Evolutionary conservation across 2,329 filamentous ascomycete species (phyloP).

Genomic region (Drechmeria coniospora): DNA sequence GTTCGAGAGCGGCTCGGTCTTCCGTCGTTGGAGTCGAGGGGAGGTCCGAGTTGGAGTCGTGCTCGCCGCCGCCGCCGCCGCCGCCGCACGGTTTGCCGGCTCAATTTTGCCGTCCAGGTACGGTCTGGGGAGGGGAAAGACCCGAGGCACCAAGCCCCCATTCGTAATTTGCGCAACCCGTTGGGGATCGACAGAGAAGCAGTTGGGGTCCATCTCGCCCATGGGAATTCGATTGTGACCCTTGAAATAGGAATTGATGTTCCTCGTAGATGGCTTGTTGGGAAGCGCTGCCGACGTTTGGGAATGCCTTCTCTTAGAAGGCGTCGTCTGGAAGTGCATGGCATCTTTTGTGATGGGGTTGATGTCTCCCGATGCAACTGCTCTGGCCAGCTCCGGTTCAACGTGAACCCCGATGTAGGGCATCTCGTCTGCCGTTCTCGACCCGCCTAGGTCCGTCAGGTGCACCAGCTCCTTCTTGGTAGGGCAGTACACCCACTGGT

Average conservation of each 20-base stretch:
- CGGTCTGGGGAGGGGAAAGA: slow-evolving; percentile 43
- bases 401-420: slow-evolving; percentile 68
- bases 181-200: slow-evolving; percentile 36
- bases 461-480: slow-evolving; percentile 54
- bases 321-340: slow-evolving; percentile 27
- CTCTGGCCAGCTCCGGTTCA: slow-evolving; percentile 51
- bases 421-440: slow-evolving; percentile 52
- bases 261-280: slow-evolving; percentile 23
- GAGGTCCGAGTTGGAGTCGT: slow-evolving; percentile 14
- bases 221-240: slow-evolving; percentile 35
- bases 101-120: slow-evolving; percentile 28
- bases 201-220: slow-evolving; percentile 48
- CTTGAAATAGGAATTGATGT: slow-evolving; percentile 40
- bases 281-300: slow-evolving; percentile 13
- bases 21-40: slow-evolving; percentile 29
- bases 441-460: slow-evolving; percentile 50
- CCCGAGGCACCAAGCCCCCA: slow-evolving; percentile 34
- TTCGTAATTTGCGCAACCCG: slow-evolving; percentile 32
- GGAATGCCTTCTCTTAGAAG: slow-evolving; percentile 27
- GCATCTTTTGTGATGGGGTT: slow-evolving; percentile 77
- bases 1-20: slow-evolving; percentile 35
- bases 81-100: slow-evolving; percentile 4
- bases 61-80: slow-evolving; percentile 5
- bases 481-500: slow-evolving; percentile 91
- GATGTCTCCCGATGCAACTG: slow-evolving; percentile 66